Conservation (phyloP, 768 basidiomycete species). For the Neoboletus brunneissimus region DNA sequence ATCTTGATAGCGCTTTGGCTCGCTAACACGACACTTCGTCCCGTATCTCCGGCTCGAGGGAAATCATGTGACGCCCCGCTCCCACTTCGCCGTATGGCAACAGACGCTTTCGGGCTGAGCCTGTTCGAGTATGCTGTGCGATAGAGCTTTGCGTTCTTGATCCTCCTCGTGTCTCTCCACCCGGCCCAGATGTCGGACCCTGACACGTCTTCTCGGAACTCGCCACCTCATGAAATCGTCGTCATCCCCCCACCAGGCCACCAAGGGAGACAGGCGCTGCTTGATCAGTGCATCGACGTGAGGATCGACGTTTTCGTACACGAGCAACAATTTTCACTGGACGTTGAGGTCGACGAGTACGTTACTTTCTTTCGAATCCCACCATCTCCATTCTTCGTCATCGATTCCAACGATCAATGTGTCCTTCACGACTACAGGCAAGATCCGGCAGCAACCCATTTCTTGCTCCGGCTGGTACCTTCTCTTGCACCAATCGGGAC, state of each 20-base stretch:
- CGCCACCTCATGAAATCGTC: conserved; percentile 58
- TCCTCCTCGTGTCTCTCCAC: conserved; percentile 1
- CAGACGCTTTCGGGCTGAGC: not conserved
- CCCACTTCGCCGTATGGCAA: conserved; percentile 1
- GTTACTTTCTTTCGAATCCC: conserved; percentile 24
- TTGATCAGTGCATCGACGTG: conserved; percentile 65
- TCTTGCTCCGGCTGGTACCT: conserved; percentile 65
- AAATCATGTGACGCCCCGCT: conserved; percentile 16
- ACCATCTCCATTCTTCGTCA: conserved; percentile 7
- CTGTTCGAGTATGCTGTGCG: conserved; percentile 19
- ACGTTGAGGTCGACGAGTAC: conserved; percentile 74
- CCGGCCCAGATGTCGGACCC: conserved; percentile 15
- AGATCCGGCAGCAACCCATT: conserved; percentile 65
- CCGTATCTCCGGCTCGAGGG: conserved; percentile 18
- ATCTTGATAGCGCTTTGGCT: conserved; percentile 15
- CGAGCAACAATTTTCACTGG: conserved; percentile 64
- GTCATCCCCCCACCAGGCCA: conserved; percentile 39
- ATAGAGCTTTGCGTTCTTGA: conserved; percentile 5
- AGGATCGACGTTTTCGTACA: conserved; percentile 47
- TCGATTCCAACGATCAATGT: conserved; percentile 8
- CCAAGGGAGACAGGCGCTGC: conserved; percentile 41
- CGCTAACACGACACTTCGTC: not conserved
- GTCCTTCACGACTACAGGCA: conserved; percentile 37
- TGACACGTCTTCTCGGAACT: conserved; percentile 5
- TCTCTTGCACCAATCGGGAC: conserved; percentile 67